Percentiles rank a stretch among this genome's conserved stretches.
These are phyloP conservation scores for Yamadazyma spencermartinsiae DNA, from an alignment of 1,139 yeast species.

Conservation along the genomic window DNA sequence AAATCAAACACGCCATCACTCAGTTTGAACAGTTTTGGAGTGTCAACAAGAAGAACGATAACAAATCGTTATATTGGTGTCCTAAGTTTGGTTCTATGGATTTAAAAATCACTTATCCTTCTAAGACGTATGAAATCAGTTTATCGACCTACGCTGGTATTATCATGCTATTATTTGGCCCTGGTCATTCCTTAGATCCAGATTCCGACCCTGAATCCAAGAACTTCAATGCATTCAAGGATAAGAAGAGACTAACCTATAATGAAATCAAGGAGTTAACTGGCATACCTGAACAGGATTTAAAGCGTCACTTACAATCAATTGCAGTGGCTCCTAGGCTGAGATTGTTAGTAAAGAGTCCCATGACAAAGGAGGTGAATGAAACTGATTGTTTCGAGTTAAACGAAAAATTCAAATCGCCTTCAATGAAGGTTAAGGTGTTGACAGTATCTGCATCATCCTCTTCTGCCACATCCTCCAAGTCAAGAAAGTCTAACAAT, in stretches of 20 bases:
- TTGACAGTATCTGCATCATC: slow-evolving; percentile 59
- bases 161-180: slow-evolving; percentile 71
- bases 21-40: slow-evolving; percentile 48
- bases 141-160: slow-evolving; percentile 81
- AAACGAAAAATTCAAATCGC: slow-evolving; percentile 71
- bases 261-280: slow-evolving; percentile 67
- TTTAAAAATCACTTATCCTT: slow-evolving; percentile 64
- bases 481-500: slow-evolving; percentile 29
- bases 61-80: slow-evolving; percentile 80
- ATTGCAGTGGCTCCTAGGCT: slow-evolving; percentile 84
- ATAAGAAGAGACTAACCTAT: slow-evolving; percentile 43
- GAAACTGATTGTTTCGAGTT: slow-evolving; percentile 64
- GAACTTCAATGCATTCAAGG: slow-evolving; percentile 49
- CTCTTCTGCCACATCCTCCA: slow-evolving; percentile 26
- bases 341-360: slow-evolving; percentile 67
- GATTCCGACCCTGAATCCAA: slow-evolving; percentile 31
- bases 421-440: slow-evolving; percentile 73
- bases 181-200: slow-evolving; percentile 17
- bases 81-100: slow-evolving; percentile 83
- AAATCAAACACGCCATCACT: slow-evolving; percentile 36
- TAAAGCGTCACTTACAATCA: slow-evolving; percentile 77
- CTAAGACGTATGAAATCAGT: slow-evolving; percentile 73
- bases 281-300: slow-evolving; percentile 68
- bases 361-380: slow-evolving; percentile 72
- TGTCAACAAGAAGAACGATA: slow-evolving; percentile 61